Base-by-base conservation (phyloP, 2,329 filamentous ascomycete species). In the Colletotrichum phormii region DNA sequence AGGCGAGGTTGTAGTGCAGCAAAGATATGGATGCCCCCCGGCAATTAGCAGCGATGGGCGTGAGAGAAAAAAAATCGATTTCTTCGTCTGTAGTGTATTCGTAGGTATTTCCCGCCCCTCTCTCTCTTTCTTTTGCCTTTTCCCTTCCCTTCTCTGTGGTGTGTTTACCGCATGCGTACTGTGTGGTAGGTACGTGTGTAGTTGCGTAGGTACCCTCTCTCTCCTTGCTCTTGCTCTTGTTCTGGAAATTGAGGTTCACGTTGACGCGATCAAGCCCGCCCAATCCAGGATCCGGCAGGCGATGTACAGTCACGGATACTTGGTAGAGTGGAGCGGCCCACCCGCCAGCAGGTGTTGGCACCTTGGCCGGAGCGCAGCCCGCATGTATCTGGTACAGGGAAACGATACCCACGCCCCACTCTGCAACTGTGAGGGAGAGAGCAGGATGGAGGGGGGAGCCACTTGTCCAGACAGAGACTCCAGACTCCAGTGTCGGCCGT, bases 211-310 rank as follows among this genome's bases (percentile, higher is more conserved):
- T 46, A 33, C 51, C 35, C 59, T 64, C 24, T 22, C 26, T 59
- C 8, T 57, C 49, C 59, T 53, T 61, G 35, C 31, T 69, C 24
- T 59, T 57, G 24, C 62, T 71, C 67, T 61, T 31, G 35, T 61
- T 58, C 71, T 73, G 71, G 67, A 71, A 66, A 73, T 73, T 71
- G 67, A 71, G 51, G 35, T 73, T 71, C 67, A 72, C 59, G 54
- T 71, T 71, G 71, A 73, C 71, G 71, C 71, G 71, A 73, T 64
- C 61, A 53, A 71, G 51, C 61, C 67, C 67, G 26, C 57, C 58
- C 64, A 72, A 72, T 66, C 60, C 61, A 73, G 66, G 67, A 72
- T 72, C 22, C 33, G 59, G 54, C 70, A 69, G 58, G 46, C 69
- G n/a, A 55, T 54, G 53, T 46, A 63, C 54, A 67, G 70, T 72